Percentiles rank a stretch among this genome's conserved stretches.
These are phyloP conservation scores for Calonectria multiphialidica DNA, from an alignment of 2,329 filamentous ascomycete species.

Conservation along the genomic window DNA sequence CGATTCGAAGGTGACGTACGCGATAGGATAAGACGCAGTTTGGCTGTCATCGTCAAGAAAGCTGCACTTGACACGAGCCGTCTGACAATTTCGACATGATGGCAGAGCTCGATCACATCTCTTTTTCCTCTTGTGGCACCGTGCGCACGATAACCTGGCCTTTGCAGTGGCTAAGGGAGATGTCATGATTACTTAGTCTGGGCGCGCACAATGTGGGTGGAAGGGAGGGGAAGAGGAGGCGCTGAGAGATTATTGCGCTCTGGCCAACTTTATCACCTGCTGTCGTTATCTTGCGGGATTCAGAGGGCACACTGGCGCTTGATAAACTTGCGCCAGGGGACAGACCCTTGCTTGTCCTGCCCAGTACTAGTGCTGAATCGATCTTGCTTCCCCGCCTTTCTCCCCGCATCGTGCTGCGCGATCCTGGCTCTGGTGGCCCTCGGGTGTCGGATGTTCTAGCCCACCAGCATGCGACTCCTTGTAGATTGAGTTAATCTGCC, in stretches of 20 bases:
- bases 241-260: conserved; percentile 6
- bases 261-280: conserved; percentile 2
- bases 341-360: background rate
- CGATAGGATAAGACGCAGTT: conserved; percentile 54
- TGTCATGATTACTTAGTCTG: conserved; percentile 3
- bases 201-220: background rate
- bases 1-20: conserved; percentile 44
- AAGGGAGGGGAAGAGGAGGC: background rate
- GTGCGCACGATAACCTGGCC: conserved; percentile 48
- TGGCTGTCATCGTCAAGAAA: conserved; percentile 54
- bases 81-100: conserved; percentile 52
- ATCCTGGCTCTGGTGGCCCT: background rate
- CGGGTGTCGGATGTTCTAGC: background rate
- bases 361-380: conserved; percentile 4
- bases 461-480: background rate
- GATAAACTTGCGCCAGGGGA: background rate
- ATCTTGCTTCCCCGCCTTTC: background rate
- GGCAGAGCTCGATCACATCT: conserved; percentile 55
- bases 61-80: conserved; percentile 53
- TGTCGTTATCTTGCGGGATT: background rate
- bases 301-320: background rate
- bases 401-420: conserved; percentile 9
- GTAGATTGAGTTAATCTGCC: background rate
- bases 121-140: conserved; percentile 58
- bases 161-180: background rate